phyloP scores from a whole-genome alignment of 768 basidiomycete species.

The Boletus vermiculosoides region DNA sequence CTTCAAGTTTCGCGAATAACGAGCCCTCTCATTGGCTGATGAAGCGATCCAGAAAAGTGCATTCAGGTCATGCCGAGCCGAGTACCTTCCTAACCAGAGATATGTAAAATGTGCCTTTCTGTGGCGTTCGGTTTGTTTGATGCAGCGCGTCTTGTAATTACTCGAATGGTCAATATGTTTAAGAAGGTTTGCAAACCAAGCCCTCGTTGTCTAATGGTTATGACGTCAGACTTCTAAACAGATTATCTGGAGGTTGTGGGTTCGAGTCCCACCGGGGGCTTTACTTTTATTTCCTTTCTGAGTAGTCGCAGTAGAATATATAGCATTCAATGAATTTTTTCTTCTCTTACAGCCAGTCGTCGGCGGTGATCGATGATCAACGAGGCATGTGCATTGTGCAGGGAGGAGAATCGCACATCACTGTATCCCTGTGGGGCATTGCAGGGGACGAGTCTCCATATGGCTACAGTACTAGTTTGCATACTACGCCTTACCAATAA shows the following conservation, averaged over 20 bases:
- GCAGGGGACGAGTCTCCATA: not conserved
- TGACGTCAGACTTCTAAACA: constrained; percentile 89
- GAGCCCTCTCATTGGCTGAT: too few relatives aligned
- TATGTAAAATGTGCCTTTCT: too few relatives aligned
- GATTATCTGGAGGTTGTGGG: constrained; percentile 84
- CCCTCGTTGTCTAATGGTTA: constrained; percentile 89
- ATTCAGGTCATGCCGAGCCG: too few relatives aligned
- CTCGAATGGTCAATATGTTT: not conserved
- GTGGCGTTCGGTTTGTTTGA: too few relatives aligned
- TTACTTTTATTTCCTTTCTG: constrained; percentile 17
- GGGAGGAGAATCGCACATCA: not conserved
- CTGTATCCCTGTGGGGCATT: not conserved
- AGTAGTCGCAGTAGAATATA: not conserved
- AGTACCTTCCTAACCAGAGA: too few relatives aligned
- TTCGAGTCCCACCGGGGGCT: constrained; percentile 86
- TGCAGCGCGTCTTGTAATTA: too few relatives aligned
- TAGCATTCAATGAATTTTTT: not conserved
- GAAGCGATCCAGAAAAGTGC: too few relatives aligned
- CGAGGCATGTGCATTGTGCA: not conserved
- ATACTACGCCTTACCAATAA: constrained; percentile 3
- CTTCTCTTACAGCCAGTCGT: too few relatives aligned
- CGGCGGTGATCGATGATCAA: not conserved
- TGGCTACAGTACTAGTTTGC: not conserved
- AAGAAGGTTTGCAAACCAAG: constrained; percentile 19
- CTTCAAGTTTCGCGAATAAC: too few relatives aligned